These are phyloP conservation scores for Arthrocladium fulminans DNA, from an alignment of 2,329 filamentous ascomycete genomes.

Conservation along the genomic window DNA sequence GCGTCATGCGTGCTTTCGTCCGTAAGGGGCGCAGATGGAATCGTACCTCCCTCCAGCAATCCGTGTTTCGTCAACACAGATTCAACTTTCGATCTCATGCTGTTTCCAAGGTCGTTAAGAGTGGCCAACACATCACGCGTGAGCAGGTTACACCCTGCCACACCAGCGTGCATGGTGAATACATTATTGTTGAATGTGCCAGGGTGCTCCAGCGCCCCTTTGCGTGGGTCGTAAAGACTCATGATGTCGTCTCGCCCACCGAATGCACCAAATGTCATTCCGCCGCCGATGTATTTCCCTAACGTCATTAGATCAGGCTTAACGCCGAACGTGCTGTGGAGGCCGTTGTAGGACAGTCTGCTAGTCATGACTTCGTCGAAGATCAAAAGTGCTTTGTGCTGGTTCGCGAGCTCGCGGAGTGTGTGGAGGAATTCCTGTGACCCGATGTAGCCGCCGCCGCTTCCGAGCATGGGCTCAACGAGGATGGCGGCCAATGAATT, in stretches of 20 bases:
- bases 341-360: conserved; percentile 45
- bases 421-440: conserved; percentile 43
- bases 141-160: conserved; percentile 27
- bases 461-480: conserved; percentile 58
- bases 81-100: conserved; percentile 20
- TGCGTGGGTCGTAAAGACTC: conserved; percentile 45
- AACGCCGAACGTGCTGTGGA: conserved; percentile 33
- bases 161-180: conserved; percentile 50
- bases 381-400: conserved; percentile 51
- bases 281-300: conserved; percentile 60
- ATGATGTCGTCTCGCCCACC: conserved; percentile 54
- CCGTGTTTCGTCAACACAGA: conserved; percentile 13
- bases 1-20: conserved; percentile 1
- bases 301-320: conserved; percentile 55
- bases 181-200: conserved; percentile 63
- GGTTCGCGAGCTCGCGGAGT: conserved; percentile 41
- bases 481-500: conserved; percentile 53
- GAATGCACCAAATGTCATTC: conserved; percentile 58
- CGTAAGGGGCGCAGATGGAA: conserved; percentile 6
- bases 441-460: conserved; percentile 50
- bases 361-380: conserved; percentile 66
- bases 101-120: conserved; percentile 25
- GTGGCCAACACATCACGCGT: conserved; percentile 16
- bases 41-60: conserved; percentile 10
- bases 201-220: conserved; percentile 43